A percentile compares a stretch with the other conserved stretches of the same genome.
Evolutionary conservation across 768 basidiomycete genomes (phyloP).

Genomic region (Lanmaoa pseudosensibilis): DNA sequence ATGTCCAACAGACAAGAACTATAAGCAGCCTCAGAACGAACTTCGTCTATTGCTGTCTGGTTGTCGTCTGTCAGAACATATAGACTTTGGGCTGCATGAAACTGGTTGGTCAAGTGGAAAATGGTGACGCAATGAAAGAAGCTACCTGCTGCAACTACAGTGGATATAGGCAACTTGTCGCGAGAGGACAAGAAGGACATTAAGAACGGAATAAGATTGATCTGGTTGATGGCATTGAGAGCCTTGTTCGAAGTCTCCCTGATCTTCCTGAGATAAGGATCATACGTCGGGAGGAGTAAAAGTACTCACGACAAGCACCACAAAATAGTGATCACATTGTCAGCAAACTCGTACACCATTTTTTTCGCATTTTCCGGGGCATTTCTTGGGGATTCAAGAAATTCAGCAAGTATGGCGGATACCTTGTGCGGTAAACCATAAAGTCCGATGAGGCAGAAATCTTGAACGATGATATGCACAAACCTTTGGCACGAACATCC

Average conservation of each 20-base stretch:
- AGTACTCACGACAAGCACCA: conserved; percentile 93
- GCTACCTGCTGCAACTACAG: conserved; percentile 81
- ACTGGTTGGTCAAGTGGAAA: background rate
- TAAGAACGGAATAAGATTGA: conserved; percentile 77
- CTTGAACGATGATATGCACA: background rate
- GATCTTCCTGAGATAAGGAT: conserved; percentile 26
- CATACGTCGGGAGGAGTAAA: background rate
- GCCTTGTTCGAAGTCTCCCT: conserved; percentile 95
- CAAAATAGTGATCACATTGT: conserved; percentile 87
- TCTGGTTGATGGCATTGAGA: conserved; percentile 70
- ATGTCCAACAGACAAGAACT: conserved; percentile 66
- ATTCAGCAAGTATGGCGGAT: conserved; percentile 67
- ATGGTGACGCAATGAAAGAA: conserved; percentile 8
- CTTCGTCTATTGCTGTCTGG: conserved; percentile 61
- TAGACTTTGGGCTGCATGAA: conserved; percentile 73
- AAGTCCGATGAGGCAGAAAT: background rate
- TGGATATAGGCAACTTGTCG: conserved; percentile 63
- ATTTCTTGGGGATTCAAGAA: conserved; percentile 57
- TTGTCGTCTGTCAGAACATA: conserved; percentile 95
- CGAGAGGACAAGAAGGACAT: conserved; percentile 84
- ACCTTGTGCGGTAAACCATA: conserved; percentile 48
- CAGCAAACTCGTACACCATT: conserved; percentile 83
- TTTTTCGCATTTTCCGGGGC: conserved; percentile 69
- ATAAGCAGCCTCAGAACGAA: conserved; percentile 61
- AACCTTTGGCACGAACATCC: conserved; percentile 78